Evolutionary conservation across 2,329 filamentous ascomycete species (phyloP).

Genomic region (Helicocarpus griseus): DNA sequence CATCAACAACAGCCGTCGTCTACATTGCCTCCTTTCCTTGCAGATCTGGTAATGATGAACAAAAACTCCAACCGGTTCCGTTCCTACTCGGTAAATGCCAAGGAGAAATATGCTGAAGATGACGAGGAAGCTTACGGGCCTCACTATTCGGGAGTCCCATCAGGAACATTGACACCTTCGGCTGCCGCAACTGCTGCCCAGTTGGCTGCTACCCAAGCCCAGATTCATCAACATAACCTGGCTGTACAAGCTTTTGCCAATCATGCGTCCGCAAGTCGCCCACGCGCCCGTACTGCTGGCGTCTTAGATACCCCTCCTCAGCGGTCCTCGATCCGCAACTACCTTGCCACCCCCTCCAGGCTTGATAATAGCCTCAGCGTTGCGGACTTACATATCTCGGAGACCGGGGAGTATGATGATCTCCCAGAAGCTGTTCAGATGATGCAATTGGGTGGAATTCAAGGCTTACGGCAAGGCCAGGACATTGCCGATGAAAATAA

Average conservation of each 20-base stretch:
- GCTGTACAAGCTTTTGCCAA: constrained; percentile 87
- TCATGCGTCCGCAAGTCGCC: constrained; percentile 70
- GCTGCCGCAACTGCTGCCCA: constrained; percentile 49
- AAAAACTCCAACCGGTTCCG: constrained; percentile 79
- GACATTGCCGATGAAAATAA: constrained; percentile 67
- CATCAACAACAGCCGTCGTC: constrained; percentile 42
- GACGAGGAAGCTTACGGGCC: constrained; percentile 68
- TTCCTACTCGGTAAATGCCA: constrained; percentile 97
- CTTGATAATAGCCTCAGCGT: constrained; percentile 68
- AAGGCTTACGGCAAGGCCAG: constrained; percentile 53
- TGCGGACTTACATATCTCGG: constrained; percentile 62
- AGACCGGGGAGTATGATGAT: constrained; percentile 70
- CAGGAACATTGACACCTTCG: constrained; percentile 50
- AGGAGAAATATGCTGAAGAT: constrained; percentile 89
- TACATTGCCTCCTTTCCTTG: constrained; percentile 54
- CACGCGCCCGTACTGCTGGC: constrained; percentile 82
- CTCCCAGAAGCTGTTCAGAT: constrained; percentile 73
- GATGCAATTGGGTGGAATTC: constrained; percentile 56
- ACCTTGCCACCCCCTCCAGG: constrained; percentile 65
- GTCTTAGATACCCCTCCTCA: constrained; percentile 70
- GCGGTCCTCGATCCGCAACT: constrained; percentile 57
- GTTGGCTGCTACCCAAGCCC: constrained; percentile 50
- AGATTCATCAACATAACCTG: constrained; percentile 82
- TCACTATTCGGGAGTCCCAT: constrained; percentile 47
- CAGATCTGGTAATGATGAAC: constrained; percentile 64